Evolutionary conservation across 1,139 yeast species (phyloP), one percentile per base, ranked within the genome.

Genomic region (Meyerozyma smithsonii): DNA sequence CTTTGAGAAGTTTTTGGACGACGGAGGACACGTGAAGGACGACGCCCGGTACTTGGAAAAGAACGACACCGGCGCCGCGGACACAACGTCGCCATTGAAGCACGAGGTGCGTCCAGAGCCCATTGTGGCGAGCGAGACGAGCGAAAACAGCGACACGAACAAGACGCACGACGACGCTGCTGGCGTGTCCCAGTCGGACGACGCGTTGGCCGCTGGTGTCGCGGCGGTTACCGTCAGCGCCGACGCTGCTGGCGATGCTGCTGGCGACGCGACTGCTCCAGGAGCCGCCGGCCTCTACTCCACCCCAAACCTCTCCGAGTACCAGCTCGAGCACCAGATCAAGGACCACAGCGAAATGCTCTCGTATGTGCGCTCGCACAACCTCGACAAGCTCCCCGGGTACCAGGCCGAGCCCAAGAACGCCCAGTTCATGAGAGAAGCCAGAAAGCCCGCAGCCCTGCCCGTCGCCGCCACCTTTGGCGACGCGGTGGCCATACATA

Each of bases 1-100:
- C 47, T 71, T 79, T 48, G 81, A 73, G 18, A 61, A 62, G 26
- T 65, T 74, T 39, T 61, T 79, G 50, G 84, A 79, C 48, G 62
- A 64, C 11, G 65, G 68, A 35, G 85, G 84, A 2, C 64, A 71
- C 39, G 64, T 79, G 36, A 77, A 71, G 50, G 66, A 62, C 17
- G 72, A 69, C 41, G 77, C 72, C 25, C 61, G 63, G 48, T 67
- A 57, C 44, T 38, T 40, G 28, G 26, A 17, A 8, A 23, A 20
- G 12, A 12, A 21, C 28, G 18, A 14, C 23, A 8, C 23, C 3
- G 30, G 11, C 14, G 18, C 26, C 16, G 38, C 5, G 30, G 15
- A 18, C 6, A 5, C 10, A 16, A 14, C 11, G 39, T 28, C n/a
- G 28, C 35, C 25, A 20, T n/a, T 32, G 35, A 32, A 17, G 14